Percentiles rank a stretch among this genome's conserved stretches.
These are phyloP conservation scores for Pseudonitzschia delicatissima DNA, from an alignment of 108 stramenopile genomes.

Conservation along the genomic window DNA sequence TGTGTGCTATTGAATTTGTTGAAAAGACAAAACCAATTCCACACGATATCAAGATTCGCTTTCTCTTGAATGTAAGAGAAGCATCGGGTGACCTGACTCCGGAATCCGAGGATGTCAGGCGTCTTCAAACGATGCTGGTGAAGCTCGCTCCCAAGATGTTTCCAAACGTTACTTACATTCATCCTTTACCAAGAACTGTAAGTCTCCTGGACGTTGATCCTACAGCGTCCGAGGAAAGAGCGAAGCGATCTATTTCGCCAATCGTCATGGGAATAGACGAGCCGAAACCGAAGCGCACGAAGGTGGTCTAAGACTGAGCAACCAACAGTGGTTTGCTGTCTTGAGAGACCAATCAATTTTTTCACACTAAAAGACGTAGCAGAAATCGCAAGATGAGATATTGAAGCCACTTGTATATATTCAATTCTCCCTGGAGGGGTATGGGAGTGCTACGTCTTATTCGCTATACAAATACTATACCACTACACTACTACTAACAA, in stretches of 20 bases:
- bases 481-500: not conserved
- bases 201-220: slow-evolving; percentile 10
- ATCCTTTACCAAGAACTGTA: slow-evolving; percentile 8
- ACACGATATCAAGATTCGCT: not conserved
- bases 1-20: slow-evolving; percentile 55
- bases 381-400: not conserved
- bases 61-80: slow-evolving; percentile 4
- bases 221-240: slow-evolving; percentile 2
- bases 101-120: not conserved
- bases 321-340: not conserved
- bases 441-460: slow-evolving; percentile 6
- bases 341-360: not conserved
- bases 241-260: slow-evolving; percentile 3
- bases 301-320: not conserved
- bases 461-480: not conserved
- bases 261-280: slow-evolving; percentile 1
- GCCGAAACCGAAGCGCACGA: slow-evolving; percentile 5
- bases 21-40: slow-evolving; percentile 13
- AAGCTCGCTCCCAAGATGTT: slow-evolving; percentile 12
- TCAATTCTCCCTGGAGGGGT: slow-evolving; percentile 1
- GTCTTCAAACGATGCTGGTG: slow-evolving; percentile 1
- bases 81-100: not conserved
- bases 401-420: not conserved
- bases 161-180: not conserved
- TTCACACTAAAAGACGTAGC: not conserved